Conservation (phyloP, 2,329 filamentous ascomycete genomes). For the Daldinia sp. region DNA sequence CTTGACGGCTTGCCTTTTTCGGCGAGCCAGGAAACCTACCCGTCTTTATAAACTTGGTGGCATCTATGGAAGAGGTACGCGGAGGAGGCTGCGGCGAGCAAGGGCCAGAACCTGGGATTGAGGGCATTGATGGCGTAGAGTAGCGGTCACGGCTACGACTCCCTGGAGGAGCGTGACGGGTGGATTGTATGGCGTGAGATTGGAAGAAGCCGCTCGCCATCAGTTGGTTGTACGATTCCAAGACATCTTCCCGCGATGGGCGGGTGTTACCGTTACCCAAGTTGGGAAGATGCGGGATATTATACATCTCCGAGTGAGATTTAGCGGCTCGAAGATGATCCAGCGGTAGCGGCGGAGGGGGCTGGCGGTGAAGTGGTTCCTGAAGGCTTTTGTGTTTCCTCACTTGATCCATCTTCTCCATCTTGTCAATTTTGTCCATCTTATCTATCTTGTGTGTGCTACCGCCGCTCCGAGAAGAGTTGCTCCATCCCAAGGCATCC, state of each 20-base stretch:
- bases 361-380: conserved; percentile 35
- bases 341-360: conserved; percentile 22
- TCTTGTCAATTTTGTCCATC: conserved; percentile 39
- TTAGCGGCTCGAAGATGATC: conserved; percentile 36
- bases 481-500: conserved; percentile 40
- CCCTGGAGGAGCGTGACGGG: conserved; percentile 53
- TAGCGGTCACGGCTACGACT: conserved; percentile 22
- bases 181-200: conserved; percentile 65
- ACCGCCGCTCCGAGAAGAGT: conserved; percentile 6
- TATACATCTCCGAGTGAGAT: conserved; percentile 42
- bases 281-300: conserved; percentile 36
- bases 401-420: conserved; percentile 40
- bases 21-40: background rate
- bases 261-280: conserved; percentile 35
- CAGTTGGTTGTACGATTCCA: conserved; percentile 65
- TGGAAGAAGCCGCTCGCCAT: conserved; percentile 67
- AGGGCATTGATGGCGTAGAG: conserved; percentile 24
- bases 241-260: conserved; percentile 58
- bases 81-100: conserved; percentile 34
- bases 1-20: conserved; percentile 17
- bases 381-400: conserved; percentile 47
- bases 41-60: background rate
- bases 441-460: conserved; percentile 30
- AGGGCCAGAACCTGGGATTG: conserved; percentile 33
- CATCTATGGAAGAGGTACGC: conserved; percentile 36